Conservation (phyloP, 2,329 filamentous ascomycete genomes). For the Exophiala dermatitidis region DNA sequence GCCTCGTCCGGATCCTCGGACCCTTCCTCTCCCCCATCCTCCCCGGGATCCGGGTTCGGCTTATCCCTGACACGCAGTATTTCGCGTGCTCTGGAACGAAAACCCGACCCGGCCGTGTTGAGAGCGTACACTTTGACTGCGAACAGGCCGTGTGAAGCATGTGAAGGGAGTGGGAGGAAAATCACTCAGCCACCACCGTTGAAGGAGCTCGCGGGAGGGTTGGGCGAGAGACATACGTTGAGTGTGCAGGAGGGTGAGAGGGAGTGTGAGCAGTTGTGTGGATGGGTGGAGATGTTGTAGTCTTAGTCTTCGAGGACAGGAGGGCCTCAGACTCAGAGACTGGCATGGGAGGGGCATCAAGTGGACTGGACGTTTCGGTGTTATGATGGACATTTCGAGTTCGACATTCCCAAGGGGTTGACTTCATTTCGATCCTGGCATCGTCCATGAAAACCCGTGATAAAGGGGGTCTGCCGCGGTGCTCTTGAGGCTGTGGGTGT, state of each 20-base stretch:
- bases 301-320: background rate
- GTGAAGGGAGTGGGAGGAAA: background rate
- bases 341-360: too few species aligned
- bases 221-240: slow-evolving; percentile 3
- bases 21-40: background rate
- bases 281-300: slow-evolving; percentile 4
- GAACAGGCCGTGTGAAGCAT: slow-evolving; percentile 4
- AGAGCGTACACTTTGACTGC: slow-evolving; percentile 4
- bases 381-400: too few species aligned
- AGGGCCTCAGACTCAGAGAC: too few species aligned
- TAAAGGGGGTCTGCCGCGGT: too few species aligned
- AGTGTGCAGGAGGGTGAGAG: slow-evolving; percentile 3
- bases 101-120: slow-evolving; percentile 1
- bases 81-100: background rate
- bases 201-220: background rate
- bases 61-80: background rate
- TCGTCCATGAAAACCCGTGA: too few species aligned
- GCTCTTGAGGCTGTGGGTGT: too few species aligned
- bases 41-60: background rate
- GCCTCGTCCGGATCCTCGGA: background rate
- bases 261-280: background rate
- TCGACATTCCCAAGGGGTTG: too few species aligned
- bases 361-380: too few species aligned
- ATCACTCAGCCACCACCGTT: background rate
- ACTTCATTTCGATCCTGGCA: too few species aligned